Evolutionary conservation across 2,329 filamentous ascomycete genomes (phyloP).

Genomic region (Fusarium illudens): DNA sequence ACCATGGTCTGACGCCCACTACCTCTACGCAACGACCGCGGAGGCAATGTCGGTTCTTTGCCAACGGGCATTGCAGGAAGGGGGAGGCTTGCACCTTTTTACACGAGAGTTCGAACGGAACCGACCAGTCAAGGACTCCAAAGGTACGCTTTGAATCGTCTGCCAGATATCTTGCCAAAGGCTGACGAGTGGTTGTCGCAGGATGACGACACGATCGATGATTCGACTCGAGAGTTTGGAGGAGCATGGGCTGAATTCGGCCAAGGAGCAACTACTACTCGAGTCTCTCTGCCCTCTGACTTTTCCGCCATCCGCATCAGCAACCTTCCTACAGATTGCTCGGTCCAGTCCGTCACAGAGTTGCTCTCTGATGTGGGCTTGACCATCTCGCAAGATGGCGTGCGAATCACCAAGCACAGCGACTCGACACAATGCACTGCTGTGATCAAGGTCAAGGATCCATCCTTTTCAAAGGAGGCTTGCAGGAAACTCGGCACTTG

Average conservation of each 20-base stretch:
- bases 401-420: neutral
- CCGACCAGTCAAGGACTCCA: neutral
- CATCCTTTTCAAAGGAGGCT: constrained; percentile 13
- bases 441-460: constrained; percentile 6
- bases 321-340: constrained; percentile 37
- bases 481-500: neutral
- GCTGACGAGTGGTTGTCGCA: neutral
- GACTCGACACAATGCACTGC: neutral
- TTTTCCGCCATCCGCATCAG: constrained; percentile 48
- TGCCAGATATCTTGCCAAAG: neutral
- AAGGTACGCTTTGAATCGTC: neutral
- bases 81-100: neutral
- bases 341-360: constrained; percentile 17
- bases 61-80: neutral
- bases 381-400: neutral
- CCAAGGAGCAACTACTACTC: constrained; percentile 43
- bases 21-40: neutral
- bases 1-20: neutral
- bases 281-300: constrained; percentile 47
- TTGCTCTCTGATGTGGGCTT: constrained; percentile 29
- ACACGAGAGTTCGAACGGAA: neutral
- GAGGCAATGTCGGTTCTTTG: neutral
- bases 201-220: neutral
- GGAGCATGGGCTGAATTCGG: constrained; percentile 46
- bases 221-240: constrained; percentile 21